Evolutionary conservation across 768 basidiomycete genomes (phyloP), one percentile per base, ranked within the genome.

Genomic region (Trametes cingulata): DNA sequence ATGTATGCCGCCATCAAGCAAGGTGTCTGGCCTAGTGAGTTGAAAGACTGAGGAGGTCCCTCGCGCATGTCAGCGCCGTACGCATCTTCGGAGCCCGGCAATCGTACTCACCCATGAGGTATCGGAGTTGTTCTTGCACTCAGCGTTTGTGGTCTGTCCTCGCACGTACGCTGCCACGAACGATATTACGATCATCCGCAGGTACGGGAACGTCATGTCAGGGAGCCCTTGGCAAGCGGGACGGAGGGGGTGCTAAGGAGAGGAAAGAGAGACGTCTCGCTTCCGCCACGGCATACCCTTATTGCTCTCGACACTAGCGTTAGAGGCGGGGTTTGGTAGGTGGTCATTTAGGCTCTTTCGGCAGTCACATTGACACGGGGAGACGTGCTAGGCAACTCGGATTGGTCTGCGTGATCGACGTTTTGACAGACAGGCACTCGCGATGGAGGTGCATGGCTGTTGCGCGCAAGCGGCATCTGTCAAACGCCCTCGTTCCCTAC

Each of bases 1-100:
- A 81, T 69, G 36, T 71, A 72, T n/a, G 75, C 68, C 8, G 77
- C 76, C 35, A 82, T 73, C n/a, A 72, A 62, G 60, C 81, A 83
- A 35, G 81, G 81, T 62, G 69, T 78, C 56, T 81, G 78, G 0
- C 58, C 48, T 0, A 69, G 45, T 0, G 75, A 72, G 63, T 80
- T 83, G 63, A 65, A 76, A 20, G 74, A 65, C 82, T 82, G 52
- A 43, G 15, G n/a, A n/a, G n/a, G n/a, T n/a, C n/a, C n/a, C n/a
- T n/a, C n/a, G n/a, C n/a, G n/a, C n/a, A n/a, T n/a, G n/a, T n/a
- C n/a, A n/a, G n/a, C n/a, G n/a, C n/a, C n/a, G n/a, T n/a, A n/a
- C n/a, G n/a, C n/a, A n/a, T n/a, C n/a, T n/a, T n/a, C 8, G n/a
- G 17, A 43, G n/a, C 42, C 42, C 6, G 40, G 19, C 40, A 17